These are phyloP conservation scores for Penicillium coprophilum DNA, from an alignment of 495 filamentous ascomycete genomes.

Conservation along the genomic window DNA sequence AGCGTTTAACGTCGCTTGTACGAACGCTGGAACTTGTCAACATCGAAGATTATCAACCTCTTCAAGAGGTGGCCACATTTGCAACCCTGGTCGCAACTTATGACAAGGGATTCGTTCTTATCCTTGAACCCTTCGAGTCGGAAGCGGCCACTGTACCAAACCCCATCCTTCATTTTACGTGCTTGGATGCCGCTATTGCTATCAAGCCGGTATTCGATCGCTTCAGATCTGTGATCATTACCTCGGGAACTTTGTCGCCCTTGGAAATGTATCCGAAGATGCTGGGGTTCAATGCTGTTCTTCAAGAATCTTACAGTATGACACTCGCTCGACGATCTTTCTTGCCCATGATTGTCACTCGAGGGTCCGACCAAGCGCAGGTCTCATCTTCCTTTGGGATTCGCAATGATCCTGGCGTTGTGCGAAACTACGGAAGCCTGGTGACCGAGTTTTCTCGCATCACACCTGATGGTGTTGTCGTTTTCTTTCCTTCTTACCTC, in stretches of 20 bases:
- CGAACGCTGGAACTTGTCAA: constrained; percentile 94
- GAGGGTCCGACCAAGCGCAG: constrained; percentile 88
- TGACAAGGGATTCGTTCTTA: constrained; percentile 94
- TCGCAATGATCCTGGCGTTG: constrained; percentile 89
- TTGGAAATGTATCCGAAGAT: constrained; percentile 99
- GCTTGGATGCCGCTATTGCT: constrained; percentile 95
- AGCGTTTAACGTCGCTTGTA: constrained; percentile 91
- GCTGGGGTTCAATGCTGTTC: constrained; percentile 86
- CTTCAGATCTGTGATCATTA: constrained; percentile 97
- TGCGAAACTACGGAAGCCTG: constrained; percentile 92
- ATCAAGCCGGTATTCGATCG: constrained; percentile 98
- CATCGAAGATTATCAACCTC: constrained; percentile 94
- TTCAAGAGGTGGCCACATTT: constrained; percentile 98
- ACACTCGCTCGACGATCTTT: constrained; percentile 94
- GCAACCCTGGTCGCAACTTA: constrained; percentile 98
- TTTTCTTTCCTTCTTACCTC: constrained; percentile 98
- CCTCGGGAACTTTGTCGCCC: constrained; percentile 94
- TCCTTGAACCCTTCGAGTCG: constrained; percentile 94
- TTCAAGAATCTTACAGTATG: constrained; percentile 97
- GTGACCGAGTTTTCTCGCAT: constrained; percentile 91
- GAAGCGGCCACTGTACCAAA: constrained; percentile 95
- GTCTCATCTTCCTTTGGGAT: constrained; percentile 91
- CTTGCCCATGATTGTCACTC: constrained; percentile 94
- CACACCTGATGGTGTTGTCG: constrained; percentile 95
- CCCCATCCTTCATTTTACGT: constrained; percentile 92